Evolutionary conservation across 371 early-diverging fungal species (phyloP).

Genomic region (Mucor saturninus): DNA sequence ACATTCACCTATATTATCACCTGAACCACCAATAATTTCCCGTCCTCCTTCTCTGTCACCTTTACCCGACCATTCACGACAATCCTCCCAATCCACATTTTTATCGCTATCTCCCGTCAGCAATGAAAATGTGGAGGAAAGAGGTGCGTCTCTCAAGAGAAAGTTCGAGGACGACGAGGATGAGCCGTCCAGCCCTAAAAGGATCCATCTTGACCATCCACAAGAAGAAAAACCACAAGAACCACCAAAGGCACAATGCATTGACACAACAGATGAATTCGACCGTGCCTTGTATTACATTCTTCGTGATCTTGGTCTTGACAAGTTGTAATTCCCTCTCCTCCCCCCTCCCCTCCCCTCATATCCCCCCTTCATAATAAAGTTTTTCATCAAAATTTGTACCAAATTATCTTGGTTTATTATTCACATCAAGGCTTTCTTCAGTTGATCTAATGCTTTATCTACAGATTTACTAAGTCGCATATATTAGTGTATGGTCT

Average conservation of each 20-base stretch:
- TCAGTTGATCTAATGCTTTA: slow-evolving; percentile 27
- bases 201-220: background rate
- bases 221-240: background rate
- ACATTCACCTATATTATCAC: background rate
- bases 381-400: too few relatives aligned
- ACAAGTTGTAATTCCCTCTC: background rate
- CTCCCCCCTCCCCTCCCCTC: too few relatives aligned
- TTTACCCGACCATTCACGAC: background rate
- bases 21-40: background rate
- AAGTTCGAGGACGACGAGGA: background rate
- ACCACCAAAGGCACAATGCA: background rate
- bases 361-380: too few relatives aligned
- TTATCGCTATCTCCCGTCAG: background rate
- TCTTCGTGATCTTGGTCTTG: background rate
- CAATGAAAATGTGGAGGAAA: background rate
- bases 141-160: background rate
- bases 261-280: background rate
- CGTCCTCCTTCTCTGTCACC: slow-evolving; percentile 1
- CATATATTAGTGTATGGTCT: too few relatives aligned
- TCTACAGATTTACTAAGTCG: slow-evolving; percentile 25
- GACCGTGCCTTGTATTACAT: background rate
- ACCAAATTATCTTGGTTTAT: background rate
- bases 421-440: slow-evolving; percentile 9
- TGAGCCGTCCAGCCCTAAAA: background rate
- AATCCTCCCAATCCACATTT: background rate